Evolutionary conservation across 495 filamentous ascomycete genomes (phyloP).

Genomic region (Bacidia rubella): DNA sequence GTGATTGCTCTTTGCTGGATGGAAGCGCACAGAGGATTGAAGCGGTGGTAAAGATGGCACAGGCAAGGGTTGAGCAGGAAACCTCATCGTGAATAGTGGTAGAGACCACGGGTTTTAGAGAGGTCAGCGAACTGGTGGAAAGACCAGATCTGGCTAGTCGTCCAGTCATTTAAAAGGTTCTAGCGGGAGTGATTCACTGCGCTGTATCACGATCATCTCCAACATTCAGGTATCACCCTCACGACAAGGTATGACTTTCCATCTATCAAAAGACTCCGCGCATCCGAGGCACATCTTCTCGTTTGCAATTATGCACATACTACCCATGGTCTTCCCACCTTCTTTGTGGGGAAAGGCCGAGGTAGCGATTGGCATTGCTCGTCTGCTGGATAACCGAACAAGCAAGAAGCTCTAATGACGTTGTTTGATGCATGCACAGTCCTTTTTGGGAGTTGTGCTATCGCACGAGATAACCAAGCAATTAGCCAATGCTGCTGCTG

Average conservation of each 20-base stretch:
- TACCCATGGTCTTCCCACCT: not conserved
- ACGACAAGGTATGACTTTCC: no score
- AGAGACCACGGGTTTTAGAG: no score
- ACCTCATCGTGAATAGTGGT: not conserved
- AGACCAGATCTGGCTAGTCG: no score
- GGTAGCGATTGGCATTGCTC: not conserved
- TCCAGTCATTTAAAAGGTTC: no score
- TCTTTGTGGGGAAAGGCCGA: not conserved
- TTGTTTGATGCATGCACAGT: not conserved
- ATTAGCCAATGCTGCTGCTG: not conserved
- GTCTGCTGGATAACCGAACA: not conserved
- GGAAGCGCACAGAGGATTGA: constrained; percentile 18
- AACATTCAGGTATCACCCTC: no score
- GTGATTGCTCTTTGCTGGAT: constrained; percentile 19
- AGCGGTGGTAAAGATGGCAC: constrained; percentile 18
- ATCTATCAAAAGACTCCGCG: no score
- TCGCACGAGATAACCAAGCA: no score
- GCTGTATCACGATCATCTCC: no score
- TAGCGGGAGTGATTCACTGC: no score
- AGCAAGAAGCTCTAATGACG: not conserved
- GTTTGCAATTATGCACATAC: no score
- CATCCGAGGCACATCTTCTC: no score
- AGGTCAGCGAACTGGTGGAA: no score
- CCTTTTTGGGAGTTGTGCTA: not conserved
- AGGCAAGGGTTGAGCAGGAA: not conserved